These are phyloP conservation scores for Rhodotorula sp. DNA, from an alignment of 1,284 basidiomycete genomes.

Conservation along the genomic window DNA sequence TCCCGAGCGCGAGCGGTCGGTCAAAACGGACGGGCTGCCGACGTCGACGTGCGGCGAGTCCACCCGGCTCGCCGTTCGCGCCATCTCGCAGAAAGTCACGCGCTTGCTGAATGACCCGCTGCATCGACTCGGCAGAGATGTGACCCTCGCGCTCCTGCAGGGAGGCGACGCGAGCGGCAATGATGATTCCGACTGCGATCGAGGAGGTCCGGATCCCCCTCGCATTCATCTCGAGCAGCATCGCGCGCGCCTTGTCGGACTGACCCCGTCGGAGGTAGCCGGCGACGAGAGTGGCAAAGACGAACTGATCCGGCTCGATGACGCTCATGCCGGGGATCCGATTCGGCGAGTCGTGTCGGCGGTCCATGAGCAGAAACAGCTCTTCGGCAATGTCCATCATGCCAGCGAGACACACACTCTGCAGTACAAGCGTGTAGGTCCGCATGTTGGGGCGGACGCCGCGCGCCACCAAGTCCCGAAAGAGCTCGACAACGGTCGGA, in stretches of 20 bases:
- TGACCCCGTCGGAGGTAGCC: slow-evolving; percentile 68
- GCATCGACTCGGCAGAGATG: slow-evolving; percentile 47
- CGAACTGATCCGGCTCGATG: slow-evolving; percentile 54
- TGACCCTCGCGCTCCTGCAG: background rate
- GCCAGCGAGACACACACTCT: slow-evolving; percentile 77
- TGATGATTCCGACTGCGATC: slow-evolving; percentile 69
- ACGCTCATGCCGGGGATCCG: slow-evolving; percentile 24
- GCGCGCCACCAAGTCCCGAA: slow-evolving; percentile 59
- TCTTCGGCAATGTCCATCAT: slow-evolving; percentile 66
- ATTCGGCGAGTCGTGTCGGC: background rate
- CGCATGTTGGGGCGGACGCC: slow-evolving; percentile 61
- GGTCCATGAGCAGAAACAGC: slow-evolving; percentile 68
- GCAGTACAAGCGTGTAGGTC: slow-evolving; percentile 76
- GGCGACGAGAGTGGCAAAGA: slow-evolving; percentile 81
- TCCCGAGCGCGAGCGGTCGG: slow-evolving; percentile 33
- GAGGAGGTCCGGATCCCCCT: slow-evolving; percentile 69
- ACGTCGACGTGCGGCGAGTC: background rate
- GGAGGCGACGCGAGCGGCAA: slow-evolving; percentile 59
- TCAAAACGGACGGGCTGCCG: slow-evolving; percentile 48
- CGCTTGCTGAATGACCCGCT: slow-evolving; percentile 40
- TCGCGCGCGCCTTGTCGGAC: slow-evolving; percentile 60
- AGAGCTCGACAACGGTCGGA: slow-evolving; percentile 63
- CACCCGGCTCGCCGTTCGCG: background rate
- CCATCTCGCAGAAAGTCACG: slow-evolving; percentile 13
- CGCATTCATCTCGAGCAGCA: slow-evolving; percentile 72